Conservation (phyloP, 2,329 filamentous ascomycete species). For the Aspergillus latus region DNA sequence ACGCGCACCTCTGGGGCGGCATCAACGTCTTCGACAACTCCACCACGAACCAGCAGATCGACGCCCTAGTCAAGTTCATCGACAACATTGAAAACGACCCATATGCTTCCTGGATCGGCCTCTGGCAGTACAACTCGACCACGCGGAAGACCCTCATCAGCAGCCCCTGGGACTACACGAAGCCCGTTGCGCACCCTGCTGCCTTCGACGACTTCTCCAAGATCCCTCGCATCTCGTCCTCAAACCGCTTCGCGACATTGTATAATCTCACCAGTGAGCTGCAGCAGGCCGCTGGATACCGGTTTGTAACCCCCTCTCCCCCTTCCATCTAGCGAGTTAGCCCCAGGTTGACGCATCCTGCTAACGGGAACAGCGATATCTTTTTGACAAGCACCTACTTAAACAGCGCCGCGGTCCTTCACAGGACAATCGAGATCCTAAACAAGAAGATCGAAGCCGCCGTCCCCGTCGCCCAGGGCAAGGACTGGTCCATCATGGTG, state of each 20-base stretch:
- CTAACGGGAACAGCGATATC: conserved; percentile 13
- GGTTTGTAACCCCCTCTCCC: conserved; percentile 5
- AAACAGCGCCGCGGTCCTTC: conserved; percentile 21
- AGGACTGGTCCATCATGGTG: conserved; percentile 24
- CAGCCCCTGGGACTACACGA: conserved; percentile 10
- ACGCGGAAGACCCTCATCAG: conserved; percentile 18
- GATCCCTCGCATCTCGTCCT: conserved; percentile 7
- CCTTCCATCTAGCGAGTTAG: too few species aligned
- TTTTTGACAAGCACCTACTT: conserved; percentile 25
- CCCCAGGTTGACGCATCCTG: background rate
- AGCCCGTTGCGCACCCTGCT: conserved; percentile 1
- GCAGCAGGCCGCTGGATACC: conserved; percentile 19
- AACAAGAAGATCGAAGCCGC: conserved; percentile 20
- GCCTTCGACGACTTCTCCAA: conserved; percentile 8
- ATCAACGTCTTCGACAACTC: conserved; percentile 9
- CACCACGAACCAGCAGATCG: conserved; percentile 21
- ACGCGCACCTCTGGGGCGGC: conserved; percentile 27
- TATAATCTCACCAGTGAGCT: conserved; percentile 22
- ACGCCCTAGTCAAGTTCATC: conserved; percentile 21
- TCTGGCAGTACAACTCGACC: conserved; percentile 33
- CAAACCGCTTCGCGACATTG: conserved; percentile 18
- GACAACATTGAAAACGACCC: conserved; percentile 23
- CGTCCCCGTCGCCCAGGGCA: conserved; percentile 14
- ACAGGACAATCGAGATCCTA: conserved; percentile 22
- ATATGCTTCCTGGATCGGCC: conserved; percentile 39